phyloP scores from a whole-genome alignment of 306 rosid genomes.

The Quercus berberidifolia region DNA sequence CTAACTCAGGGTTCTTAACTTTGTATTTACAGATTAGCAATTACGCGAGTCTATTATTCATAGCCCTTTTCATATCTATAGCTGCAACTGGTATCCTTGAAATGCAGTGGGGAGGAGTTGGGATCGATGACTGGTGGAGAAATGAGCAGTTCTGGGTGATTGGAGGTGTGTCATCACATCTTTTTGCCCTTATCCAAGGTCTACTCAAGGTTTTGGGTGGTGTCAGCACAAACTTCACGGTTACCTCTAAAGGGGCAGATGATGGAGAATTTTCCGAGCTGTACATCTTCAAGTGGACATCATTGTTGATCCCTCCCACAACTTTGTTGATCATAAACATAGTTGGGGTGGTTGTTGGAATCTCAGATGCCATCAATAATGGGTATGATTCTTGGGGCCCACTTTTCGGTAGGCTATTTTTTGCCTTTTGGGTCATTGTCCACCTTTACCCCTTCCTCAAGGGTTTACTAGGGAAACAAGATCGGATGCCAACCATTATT shows the following conservation, averaged over 20 bases:
- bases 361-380: conserved; percentile 89
- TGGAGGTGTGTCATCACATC: conserved; percentile 92
- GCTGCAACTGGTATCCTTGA: conserved; percentile 90
- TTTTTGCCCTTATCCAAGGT: conserved; percentile 89
- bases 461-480: conserved; percentile 83
- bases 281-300: conserved; percentile 92
- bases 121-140: conserved; percentile 97
- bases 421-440: conserved; percentile 88
- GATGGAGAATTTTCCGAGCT: conserved; percentile 96
- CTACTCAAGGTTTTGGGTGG: conserved; percentile 92
- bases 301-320: conserved; percentile 77
- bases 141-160: conserved; percentile 99
- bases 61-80: conserved; percentile 86
- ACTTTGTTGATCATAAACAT: conserved; percentile 77
- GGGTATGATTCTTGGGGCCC: conserved; percentile 99
- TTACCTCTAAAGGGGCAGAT: conserved; percentile 91
- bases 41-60: conserved; percentile 87
- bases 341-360: conserved; percentile 79
- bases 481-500: conserved; percentile 80
- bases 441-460: conserved; percentile 97
- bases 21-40: conserved; percentile 76
- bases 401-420: conserved; percentile 87
- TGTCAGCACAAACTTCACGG: conserved; percentile 88
- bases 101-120: conserved; percentile 98
- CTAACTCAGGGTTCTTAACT: background rate